Conservation (phyloP, 2,329 filamentous ascomycete species). For the Aspergillus sojae region DNA sequence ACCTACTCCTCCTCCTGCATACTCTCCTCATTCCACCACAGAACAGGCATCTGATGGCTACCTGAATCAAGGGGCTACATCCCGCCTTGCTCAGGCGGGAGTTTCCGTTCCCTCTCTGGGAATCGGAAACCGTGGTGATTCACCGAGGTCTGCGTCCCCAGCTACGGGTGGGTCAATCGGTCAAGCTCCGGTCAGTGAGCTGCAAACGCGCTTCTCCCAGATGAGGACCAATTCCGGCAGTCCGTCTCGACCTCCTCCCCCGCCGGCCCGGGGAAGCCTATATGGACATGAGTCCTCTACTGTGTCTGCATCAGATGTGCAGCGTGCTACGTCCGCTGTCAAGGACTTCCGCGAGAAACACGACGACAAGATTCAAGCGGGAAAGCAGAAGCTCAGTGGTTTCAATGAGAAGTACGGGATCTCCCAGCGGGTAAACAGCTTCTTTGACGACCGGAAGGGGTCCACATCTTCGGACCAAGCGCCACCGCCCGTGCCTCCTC, state of each 20-base stretch:
- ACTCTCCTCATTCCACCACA: slow-evolving; percentile 46
- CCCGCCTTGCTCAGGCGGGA: slow-evolving; percentile 71
- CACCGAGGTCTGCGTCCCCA: slow-evolving; percentile 25
- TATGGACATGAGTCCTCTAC: slow-evolving; percentile 65
- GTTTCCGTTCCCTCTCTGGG: slow-evolving; percentile 77
- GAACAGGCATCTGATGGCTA: slow-evolving; percentile 37
- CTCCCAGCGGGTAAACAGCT: slow-evolving; percentile 51
- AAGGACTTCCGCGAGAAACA: slow-evolving; percentile 72
- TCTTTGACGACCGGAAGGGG: slow-evolving; percentile 43
- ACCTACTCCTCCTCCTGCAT: slow-evolving; percentile 48
- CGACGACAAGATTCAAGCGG: slow-evolving; percentile 68
- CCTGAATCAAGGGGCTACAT: slow-evolving; percentile 63
- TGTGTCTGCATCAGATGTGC: slow-evolving; percentile 62
- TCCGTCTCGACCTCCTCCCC: slow-evolving; percentile 28
- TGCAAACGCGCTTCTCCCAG: slow-evolving; percentile 68
- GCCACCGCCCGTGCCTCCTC: slow-evolving; percentile 25
- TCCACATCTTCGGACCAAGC: slow-evolving; percentile 20
- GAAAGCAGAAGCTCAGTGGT: slow-evolving; percentile 58
- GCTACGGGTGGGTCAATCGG: slow-evolving; percentile 24
- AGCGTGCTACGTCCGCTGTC: slow-evolving; percentile 61
- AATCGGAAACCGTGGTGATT: slow-evolving; percentile 56
- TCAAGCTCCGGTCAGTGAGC: slow-evolving; percentile 59
- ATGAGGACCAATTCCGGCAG: slow-evolving; percentile 47
- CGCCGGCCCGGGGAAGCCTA: slow-evolving; percentile 40
- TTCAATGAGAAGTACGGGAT: slow-evolving; percentile 42